Base-by-base conservation (phyloP, 768 basidiomycete genomes). In the Auricularia sp. region DNA sequence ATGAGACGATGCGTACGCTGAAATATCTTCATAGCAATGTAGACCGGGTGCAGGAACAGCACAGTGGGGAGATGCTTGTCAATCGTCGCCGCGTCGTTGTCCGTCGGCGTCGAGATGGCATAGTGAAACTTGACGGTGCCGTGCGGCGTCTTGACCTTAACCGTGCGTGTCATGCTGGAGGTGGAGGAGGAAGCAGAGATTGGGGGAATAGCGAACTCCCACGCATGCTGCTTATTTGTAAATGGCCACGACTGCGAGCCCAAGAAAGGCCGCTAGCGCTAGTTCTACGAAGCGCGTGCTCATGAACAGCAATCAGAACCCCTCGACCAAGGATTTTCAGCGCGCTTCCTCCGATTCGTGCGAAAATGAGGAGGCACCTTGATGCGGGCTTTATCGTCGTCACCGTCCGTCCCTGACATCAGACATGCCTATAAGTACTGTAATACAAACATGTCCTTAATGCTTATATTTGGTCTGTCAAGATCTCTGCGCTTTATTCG, bases 51-150 rank as follows among this genome's bases (percentile, higher is more conserved):
- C 4, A 59, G 56, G 56, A 59, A 59, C 16, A 59, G 56, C 16
- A 59, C 56, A 1, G 56, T 59, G 24, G 56, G 56, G 6, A 59
- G 13, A 29, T 14, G 6, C 14, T 14, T 24, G 56, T 59, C 56
- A 29, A 59, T 34, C 8, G 56, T 10, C 16, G 56, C 10, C 24
- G 56, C 56, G 33, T 59, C 56, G 24, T 29, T 29, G 56, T 59
- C 34, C 10, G 56, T 33, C 24, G 56, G 56, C 56, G 56, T 59
- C 18, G 56, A 24, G 14, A 59, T 59, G 24, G 14, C 14, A 24
- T 59, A 59, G 56, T 59, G 14, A 29, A 59, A 59, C 56, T 59
- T 59, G 24, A 59, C 56, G 29, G 34, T 29, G 56, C 56, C 56
- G 29, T 59, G 56, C 6, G 56, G 29, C 56, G 56, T 59, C 56